A percentile compares a stretch with the other conserved stretches of the same genome.
Evolutionary conservation across 2,329 filamentous ascomycete genomes (phyloP).

Genomic region (Claviceps quebecensis): DNA sequence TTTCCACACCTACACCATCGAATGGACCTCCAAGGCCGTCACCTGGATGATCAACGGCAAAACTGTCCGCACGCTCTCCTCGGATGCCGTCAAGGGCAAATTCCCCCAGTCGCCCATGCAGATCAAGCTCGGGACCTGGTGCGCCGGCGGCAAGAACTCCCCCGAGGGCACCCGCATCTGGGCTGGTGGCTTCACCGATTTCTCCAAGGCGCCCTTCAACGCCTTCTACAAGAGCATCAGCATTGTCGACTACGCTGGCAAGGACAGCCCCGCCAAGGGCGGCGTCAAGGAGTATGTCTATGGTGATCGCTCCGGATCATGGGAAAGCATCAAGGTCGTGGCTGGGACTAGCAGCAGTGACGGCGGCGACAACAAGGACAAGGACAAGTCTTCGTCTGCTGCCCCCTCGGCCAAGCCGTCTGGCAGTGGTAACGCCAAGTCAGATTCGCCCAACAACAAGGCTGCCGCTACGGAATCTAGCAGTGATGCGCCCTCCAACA

Average conservation of each 20-base stretch:
- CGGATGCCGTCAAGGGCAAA: slow-evolving; percentile 38
- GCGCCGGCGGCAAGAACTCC: slow-evolving; percentile 43
- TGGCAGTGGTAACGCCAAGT: slow-evolving; percentile 14
- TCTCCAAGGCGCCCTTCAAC: slow-evolving; percentile 26
- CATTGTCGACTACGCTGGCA: slow-evolving; percentile 29
- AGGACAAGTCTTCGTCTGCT: slow-evolving; percentile 48
- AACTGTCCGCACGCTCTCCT: slow-evolving; percentile 46
- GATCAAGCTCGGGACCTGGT: slow-evolving; percentile 56
- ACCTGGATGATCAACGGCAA: slow-evolving; percentile 52
- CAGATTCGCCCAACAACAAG: slow-evolving; percentile 31
- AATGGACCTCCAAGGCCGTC: slow-evolving; percentile 52
- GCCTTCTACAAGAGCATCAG: slow-evolving; percentile 31
- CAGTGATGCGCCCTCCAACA: slow-evolving; percentile 6
- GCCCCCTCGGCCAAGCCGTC: slow-evolving; percentile 20
- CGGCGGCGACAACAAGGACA: neutral
- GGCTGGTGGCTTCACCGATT: slow-evolving; percentile 46
- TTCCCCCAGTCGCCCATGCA: slow-evolving; percentile 65
- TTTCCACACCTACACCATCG: slow-evolving; percentile 52
- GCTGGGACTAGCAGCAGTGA: slow-evolving; percentile 45
- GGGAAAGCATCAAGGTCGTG: slow-evolving; percentile 41
- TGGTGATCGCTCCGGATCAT: slow-evolving; percentile 25
- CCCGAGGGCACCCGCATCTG: slow-evolving; percentile 56
- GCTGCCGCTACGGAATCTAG: slow-evolving; percentile 12
- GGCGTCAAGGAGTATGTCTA: slow-evolving; percentile 28
- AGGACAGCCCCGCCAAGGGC: slow-evolving; percentile 18